Evolutionary conservation across 1,284 basidiomycete genomes (phyloP).

Genomic region (Boletellus deceptivus): DNA sequence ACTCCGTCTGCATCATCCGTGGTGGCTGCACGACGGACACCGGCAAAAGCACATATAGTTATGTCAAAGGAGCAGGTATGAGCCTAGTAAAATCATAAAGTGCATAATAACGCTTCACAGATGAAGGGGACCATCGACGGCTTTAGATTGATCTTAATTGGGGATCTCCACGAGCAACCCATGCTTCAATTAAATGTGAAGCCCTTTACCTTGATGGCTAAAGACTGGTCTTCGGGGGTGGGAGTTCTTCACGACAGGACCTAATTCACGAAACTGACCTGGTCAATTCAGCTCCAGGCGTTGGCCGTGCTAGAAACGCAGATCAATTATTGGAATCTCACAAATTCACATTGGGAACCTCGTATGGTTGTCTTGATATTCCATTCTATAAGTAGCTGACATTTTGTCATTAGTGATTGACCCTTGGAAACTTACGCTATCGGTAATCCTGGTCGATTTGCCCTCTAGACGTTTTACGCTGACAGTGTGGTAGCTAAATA

Average conservation of each 20-base stretch:
- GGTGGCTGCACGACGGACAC: slow-evolving; percentile 30
- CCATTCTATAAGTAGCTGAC: background rate
- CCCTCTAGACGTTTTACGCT: slow-evolving; percentile 4
- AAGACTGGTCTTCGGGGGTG: slow-evolving; percentile 95
- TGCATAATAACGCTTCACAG: slow-evolving; percentile 37
- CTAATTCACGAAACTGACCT: slow-evolving; percentile 9
- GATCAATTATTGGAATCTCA: slow-evolving; percentile 96
- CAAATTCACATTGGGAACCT: slow-evolving; percentile 99
- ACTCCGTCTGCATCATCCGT: slow-evolving; percentile 9
- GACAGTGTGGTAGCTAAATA: slow-evolving; percentile 44
- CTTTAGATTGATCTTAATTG: slow-evolving; percentile 91
- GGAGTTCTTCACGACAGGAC: slow-evolving; percentile 11
- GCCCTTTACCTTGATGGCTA: slow-evolving; percentile 80
- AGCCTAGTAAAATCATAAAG: background rate
- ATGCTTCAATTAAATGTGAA: slow-evolving; percentile 88
- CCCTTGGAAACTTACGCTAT: slow-evolving; percentile 88
- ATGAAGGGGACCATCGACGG: slow-evolving; percentile 85
- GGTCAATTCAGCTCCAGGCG: slow-evolving; percentile 64
- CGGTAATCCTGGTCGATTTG: slow-evolving; percentile 41
- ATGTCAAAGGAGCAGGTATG: slow-evolving; percentile 80
- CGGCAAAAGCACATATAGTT: slow-evolving; percentile 60
- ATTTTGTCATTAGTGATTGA: slow-evolving; percentile 70
- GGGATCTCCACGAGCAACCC: slow-evolving; percentile 94
- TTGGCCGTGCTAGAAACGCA: slow-evolving; percentile 77
- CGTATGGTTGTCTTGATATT: slow-evolving; percentile 41